Base-by-base conservation (phyloP, 495 filamentous ascomycete species). In the Penicillium robsamsonii region DNA sequence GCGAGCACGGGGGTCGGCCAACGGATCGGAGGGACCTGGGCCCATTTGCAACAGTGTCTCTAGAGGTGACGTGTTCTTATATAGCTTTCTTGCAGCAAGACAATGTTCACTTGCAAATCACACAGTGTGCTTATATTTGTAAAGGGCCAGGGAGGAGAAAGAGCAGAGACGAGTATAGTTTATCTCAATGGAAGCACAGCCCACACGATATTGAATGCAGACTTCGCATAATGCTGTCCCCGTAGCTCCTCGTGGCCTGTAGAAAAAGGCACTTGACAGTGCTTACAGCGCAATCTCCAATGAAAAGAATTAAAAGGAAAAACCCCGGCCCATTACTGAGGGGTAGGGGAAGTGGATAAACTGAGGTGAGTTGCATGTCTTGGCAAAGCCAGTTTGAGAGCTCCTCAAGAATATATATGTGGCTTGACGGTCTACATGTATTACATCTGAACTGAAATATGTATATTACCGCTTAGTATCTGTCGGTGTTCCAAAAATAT, bases 1-100 rank as follows among this genome's bases (percentile, higher is more conserved):
- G 64, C 30, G 75, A 76, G 58, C 49, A 59, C 20, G 45, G 48
- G 20, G 45, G 46, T 56, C 42, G 40, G 50, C 31, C 59, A 63
- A 51, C 30, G 53, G 52, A 49, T 56, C 49, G 25, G 45, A 35
- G 18, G 18, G 46, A 29, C 55, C 44, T 42, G 15, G 46, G 35
- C 55, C 44, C 60, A 66, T 63, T 60, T 60, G 64, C 45, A 37
- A 40, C n/a, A n/a, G 27, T 24, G 46, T 15, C 30, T 52, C 50
- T 31, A 24, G 33, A 33, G 18, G 17, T 43, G 20, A n/a, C 35
- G 25, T 44, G 33, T 30, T 40, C n/a, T 41, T 50, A 9, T 41
- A 29, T 41, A 20, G 27, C 29, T 31, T 46, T 15, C n/a, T 47
- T 17, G 45, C 5, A 31, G 30, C 9, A 22, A 33, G 42, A 31